Evolutionary conservation across 1,284 basidiomycete species (phyloP).

Genomic region (Neolentinus lepideus): DNA sequence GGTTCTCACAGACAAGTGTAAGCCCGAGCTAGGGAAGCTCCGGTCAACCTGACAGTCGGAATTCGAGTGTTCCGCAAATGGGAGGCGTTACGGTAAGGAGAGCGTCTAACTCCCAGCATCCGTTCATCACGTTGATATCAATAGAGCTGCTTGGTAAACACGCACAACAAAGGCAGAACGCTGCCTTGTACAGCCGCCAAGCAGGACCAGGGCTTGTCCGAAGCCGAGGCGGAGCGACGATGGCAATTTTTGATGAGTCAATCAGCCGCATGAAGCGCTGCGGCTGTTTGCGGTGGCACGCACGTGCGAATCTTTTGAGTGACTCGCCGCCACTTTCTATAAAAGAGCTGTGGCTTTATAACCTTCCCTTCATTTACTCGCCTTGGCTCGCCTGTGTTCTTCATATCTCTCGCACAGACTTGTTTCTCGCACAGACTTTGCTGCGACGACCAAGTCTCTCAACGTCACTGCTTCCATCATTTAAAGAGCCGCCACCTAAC

Average conservation of each 20-base stretch:
- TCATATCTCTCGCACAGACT: neutral
- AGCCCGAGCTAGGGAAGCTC: neutral
- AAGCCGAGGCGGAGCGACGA: too few relatives aligned
- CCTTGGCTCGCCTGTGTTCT: neutral
- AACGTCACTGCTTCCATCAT: neutral
- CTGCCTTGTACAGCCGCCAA: neutral
- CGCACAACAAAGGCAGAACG: neutral
- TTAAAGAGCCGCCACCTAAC: neutral
- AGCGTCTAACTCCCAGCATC: neutral
- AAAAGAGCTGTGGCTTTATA: neutral
- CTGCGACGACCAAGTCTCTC: neutral
- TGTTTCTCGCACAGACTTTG: neutral
- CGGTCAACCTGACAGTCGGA: neutral
- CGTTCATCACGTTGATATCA: neutral
- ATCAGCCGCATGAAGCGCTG: neutral
- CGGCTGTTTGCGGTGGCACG: neutral
- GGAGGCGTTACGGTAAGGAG: neutral
- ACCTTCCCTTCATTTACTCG: neutral
- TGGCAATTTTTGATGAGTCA: neutral
- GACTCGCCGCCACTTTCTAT: neutral
- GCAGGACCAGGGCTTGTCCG: too few relatives aligned
- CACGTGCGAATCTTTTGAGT: neutral
- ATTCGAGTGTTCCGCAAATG: neutral
- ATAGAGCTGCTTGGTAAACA: neutral
- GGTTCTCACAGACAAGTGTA: neutral